Evolutionary conservation across 129 eudicot species (phyloP).

Genomic region (Calendula officinalis): DNA sequence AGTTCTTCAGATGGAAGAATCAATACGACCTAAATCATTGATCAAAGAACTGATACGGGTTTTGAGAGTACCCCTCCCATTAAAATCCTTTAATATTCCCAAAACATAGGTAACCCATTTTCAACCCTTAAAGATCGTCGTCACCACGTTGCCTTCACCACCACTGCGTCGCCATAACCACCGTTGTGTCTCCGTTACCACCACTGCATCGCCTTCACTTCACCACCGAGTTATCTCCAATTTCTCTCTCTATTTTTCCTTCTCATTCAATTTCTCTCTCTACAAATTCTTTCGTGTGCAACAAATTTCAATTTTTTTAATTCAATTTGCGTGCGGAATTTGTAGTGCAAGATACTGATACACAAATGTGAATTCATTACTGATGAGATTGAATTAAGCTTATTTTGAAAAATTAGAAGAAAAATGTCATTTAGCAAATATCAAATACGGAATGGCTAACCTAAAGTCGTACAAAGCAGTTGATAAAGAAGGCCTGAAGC

Average conservation of each 20-base stretch:
- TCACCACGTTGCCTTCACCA: too few relatives aligned
- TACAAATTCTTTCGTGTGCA: neutral
- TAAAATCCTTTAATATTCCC: too few relatives aligned
- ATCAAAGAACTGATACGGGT: too few relatives aligned
- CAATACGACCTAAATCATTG: too few relatives aligned
- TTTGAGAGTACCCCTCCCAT: too few relatives aligned
- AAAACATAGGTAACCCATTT: too few relatives aligned
- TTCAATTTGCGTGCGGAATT: neutral
- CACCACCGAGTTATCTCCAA: slow-evolving; percentile 20
- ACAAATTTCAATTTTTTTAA: neutral
- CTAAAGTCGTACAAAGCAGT: slow-evolving; percentile 82
- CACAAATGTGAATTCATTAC: neutral
- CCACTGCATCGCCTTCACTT: neutral
- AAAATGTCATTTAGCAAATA: slow-evolving; percentile 78
- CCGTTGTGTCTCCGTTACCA: too few relatives aligned
- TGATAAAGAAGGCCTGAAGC: slow-evolving; percentile 94
- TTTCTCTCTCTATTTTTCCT: neutral
- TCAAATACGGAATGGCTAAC: slow-evolving; percentile 85
- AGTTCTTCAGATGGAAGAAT: too few relatives aligned
- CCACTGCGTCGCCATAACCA: too few relatives aligned
- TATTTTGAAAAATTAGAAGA: neutral
- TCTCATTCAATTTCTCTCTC: slow-evolving; percentile 34
- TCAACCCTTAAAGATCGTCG: too few relatives aligned
- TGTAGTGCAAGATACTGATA: slow-evolving; percentile 3
- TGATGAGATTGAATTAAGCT: neutral